Evolutionary conservation across 1,284 basidiomycete species (phyloP).

Genomic region (Flammula alnicola): DNA sequence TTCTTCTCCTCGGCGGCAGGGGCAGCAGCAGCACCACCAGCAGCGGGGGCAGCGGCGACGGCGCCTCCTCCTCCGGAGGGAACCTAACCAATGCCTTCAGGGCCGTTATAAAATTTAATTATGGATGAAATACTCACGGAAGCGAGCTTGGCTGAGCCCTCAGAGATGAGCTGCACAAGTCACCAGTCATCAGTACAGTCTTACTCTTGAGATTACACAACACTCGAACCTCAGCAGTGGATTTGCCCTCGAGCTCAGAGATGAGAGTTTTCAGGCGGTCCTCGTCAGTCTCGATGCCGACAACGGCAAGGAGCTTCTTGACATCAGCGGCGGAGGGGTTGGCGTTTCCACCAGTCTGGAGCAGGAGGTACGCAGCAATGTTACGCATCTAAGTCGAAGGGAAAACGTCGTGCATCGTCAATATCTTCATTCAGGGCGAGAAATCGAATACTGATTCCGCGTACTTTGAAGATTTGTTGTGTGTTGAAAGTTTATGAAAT

Average conservation of each 20-base stretch:
- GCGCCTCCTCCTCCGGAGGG: conserved; percentile 79
- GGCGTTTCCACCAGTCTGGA: conserved; percentile 92
- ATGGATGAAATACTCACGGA: conserved; percentile 73
- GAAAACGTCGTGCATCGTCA: conserved; percentile 9
- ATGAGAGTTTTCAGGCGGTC: conserved; percentile 87
- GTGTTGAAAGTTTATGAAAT: conserved; percentile 40
- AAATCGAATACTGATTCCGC: conserved; percentile 2
- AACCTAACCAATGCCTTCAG: too few relatives aligned
- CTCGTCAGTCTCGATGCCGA: conserved; percentile 90
- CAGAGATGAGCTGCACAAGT: conserved; percentile 80
- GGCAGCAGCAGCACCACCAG: conserved; percentile 63
- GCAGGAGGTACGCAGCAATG: conserved; percentile 98
- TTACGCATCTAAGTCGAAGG: conserved; percentile 92
- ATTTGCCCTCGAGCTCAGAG: conserved; percentile 93
- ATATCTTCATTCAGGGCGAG: not conserved
- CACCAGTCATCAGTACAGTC: conserved; percentile 5
- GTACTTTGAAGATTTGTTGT: conserved; percentile 28
- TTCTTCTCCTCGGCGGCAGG: conserved; percentile 71
- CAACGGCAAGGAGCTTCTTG: conserved; percentile 86
- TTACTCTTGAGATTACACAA: not conserved
- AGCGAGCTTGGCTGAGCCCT: conserved; percentile 92
- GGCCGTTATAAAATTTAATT: too few relatives aligned
- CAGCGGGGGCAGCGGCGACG: conserved; percentile 55
- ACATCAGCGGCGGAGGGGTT: conserved; percentile 89
- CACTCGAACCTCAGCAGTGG: conserved; percentile 73